Evolutionary conservation across 352 stramenopile species (phyloP).

Genomic region (Phytophthora cactorum): DNA sequence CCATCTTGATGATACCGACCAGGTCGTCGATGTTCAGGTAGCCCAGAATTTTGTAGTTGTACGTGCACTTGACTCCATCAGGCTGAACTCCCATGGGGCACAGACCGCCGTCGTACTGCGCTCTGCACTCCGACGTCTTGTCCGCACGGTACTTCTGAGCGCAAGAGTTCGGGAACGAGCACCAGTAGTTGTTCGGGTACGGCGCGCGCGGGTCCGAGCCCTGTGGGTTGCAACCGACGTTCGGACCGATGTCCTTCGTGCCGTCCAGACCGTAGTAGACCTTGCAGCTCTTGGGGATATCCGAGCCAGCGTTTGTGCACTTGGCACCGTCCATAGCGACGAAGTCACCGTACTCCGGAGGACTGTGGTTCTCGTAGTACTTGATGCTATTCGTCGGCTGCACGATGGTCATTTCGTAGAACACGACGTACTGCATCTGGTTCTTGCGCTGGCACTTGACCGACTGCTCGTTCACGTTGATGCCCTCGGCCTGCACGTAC

Average conservation of each 20-base stretch:
- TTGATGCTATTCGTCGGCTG: conserved; percentile 35
- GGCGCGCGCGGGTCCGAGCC: conserved; percentile 42
- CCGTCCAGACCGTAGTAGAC: conserved; percentile 43
- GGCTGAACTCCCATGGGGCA: conserved; percentile 45
- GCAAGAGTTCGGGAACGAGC: conserved; percentile 77
- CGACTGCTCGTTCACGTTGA: conserved; percentile 48
- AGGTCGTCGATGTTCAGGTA: conserved; percentile 59
- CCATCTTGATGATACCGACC: conserved; percentile 59
- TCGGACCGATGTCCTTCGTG: conserved; percentile 55
- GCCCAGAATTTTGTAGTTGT: conserved; percentile 52
- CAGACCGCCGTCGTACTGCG: conserved; percentile 36
- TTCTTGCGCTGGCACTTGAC: conserved; percentile 58
- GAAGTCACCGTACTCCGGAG: conserved; percentile 54
- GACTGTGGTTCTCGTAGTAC: conserved; percentile 43
- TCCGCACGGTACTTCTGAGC: conserved; percentile 39
- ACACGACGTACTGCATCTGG: conserved; percentile 56
- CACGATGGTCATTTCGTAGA: conserved; percentile 64
- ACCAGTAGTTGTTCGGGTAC: conserved; percentile 67
- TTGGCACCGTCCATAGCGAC: conserved; percentile 41
- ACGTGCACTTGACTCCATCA: conserved; percentile 51
- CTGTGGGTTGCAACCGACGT: conserved; percentile 55
- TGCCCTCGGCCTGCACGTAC: conserved; percentile 64
- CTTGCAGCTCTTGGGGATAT: conserved; percentile 14
- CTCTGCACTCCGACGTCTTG: conserved; percentile 33
- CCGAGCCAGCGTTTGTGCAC: conserved; percentile 13